Conservation (phyloP, 2,329 filamentous ascomycete genomes). For the Trichoderma koningii region DNA sequence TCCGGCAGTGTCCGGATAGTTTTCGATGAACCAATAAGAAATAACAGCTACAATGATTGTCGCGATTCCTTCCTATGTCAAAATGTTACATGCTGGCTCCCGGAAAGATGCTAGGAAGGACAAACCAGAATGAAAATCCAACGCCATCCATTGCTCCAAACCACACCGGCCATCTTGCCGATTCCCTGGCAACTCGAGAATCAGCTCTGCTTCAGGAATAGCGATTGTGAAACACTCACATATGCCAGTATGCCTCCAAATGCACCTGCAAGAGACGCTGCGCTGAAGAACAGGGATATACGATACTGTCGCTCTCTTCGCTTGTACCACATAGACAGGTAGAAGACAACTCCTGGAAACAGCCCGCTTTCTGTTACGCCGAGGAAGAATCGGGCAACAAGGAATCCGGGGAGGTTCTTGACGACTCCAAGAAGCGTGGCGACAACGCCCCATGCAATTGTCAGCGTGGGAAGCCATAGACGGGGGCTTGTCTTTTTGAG, state of each 20-base stretch:
- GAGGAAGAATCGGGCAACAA: conserved; percentile 57
- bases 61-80: conserved; percentile 53
- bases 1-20: conserved; percentile 61
- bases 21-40: conserved; percentile 64
- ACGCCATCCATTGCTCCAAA: conserved; percentile 55
- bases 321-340: conserved; percentile 59
- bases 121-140: conserved; percentile 63
- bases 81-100: not conserved
- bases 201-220: not conserved
- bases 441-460: conserved; percentile 57
- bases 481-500: conserved; percentile 61
- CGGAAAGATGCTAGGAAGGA: conserved; percentile 36
- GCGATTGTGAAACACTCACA: conserved; percentile 37
- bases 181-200: conserved; percentile 47
- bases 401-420: conserved; percentile 53
- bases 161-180: conserved; percentile 54
- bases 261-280: conserved; percentile 56
- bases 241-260: conserved; percentile 60
- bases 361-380: conserved; percentile 57
- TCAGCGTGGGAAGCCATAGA: conserved; percentile 60
- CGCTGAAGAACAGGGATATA: conserved; percentile 58
- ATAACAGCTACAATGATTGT: conserved; percentile 54
- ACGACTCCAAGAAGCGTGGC: conserved; percentile 54
- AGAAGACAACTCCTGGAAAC: conserved; percentile 54
- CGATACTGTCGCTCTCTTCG: conserved; percentile 56